Evolutionary conservation across 2,329 filamentous ascomycete species (phyloP), one percentile per base, ranked within the genome.

Genomic region (Aureobasidium sp.): DNA sequence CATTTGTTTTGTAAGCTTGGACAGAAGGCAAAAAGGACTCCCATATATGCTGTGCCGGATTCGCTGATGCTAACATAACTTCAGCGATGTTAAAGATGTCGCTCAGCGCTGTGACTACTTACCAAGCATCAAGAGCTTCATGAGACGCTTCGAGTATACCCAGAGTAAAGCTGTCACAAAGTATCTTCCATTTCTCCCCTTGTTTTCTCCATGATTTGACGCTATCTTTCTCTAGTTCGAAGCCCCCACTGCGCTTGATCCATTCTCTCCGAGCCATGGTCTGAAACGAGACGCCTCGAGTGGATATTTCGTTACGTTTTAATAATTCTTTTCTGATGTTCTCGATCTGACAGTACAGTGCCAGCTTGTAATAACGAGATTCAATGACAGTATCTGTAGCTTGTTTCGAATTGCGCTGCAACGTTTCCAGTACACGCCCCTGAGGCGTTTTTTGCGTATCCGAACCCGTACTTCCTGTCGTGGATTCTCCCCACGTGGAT

Each of bases 41-140:
- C 31, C 29, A 54, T 23, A n/a, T 54, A 54, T 10, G 36, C 4
- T 20, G 18, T 4, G 29, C 50, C 18, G 31, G 31, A 5, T 11
- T 54, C 50, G 31, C 50, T 33, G 10, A 23, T 54, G 31, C 50
- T 54, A 38, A n/a, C n/a, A 54, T 18, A 54, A 5, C 18, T 54
- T 54, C 29, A 54, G 50, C 50, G 16, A 54, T 54, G 20, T 54
- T n/a, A 50, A 50, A 50, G 50, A 54, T 9, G 18, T 38, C 31
- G 29, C 36, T 16, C 15, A 54, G 50, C n/a, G 31, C 38, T 31
- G 20, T 16, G 16, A 38, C 20, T 36, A 54, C 50, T 38, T 54
- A 54, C 50, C 50, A 54, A 13, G 50, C 50, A 54, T 27, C 23
- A n/a, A 54, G 50, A 38, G 20, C 50, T n/a, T 54, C 25, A 54